A percentile compares a stretch with the other conserved stretches of the same genome.
These are phyloP conservation scores for Corchorus olitorius DNA, from an alignment of 345 rosid genomes.

Conservation along the genomic window DNA sequence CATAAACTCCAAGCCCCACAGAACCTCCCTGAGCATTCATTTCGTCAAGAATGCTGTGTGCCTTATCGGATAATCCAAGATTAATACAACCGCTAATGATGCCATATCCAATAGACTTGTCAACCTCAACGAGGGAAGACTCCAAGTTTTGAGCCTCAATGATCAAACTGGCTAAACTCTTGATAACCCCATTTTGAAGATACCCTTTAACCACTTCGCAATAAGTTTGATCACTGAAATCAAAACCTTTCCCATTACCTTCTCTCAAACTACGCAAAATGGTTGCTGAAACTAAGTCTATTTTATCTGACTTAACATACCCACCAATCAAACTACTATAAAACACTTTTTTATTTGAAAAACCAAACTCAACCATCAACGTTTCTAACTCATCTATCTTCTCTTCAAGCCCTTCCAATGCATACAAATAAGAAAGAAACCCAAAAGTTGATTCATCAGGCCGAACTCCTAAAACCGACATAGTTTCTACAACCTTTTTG, in stretches of 20 bases:
- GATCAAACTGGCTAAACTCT: constrained; percentile 70
- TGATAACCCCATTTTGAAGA: constrained; percentile 57
- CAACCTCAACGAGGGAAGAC: constrained; percentile 29
- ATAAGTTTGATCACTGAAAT: constrained; percentile 57
- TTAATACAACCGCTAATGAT: constrained; percentile 70
- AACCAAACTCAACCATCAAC: constrained; percentile 64
- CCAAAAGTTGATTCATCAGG: constrained; percentile 80
- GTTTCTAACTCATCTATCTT: constrained; percentile 67
- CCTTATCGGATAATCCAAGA: constrained; percentile 80
- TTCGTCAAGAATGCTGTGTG: constrained; percentile 80
- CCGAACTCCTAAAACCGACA: constrained; percentile 71
- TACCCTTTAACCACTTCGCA: constrained; percentile 68
- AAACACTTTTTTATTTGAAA: constrained; percentile 41
- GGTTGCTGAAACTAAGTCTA: constrained; percentile 54
- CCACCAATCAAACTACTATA: constrained; percentile 67
- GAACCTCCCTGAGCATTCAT: constrained; percentile 69
- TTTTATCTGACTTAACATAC: constrained; percentile 60
- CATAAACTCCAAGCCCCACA: constrained; percentile 74
- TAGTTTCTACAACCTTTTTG: constrained; percentile 60
- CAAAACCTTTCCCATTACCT: constrained; percentile 30
- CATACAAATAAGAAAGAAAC: constrained; percentile 81
- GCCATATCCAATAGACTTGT: constrained; percentile 70
- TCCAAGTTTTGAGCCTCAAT: constrained; percentile 76
- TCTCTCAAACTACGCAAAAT: constrained; percentile 45
- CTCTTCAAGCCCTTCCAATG: constrained; percentile 64